Evolutionary conservation across 1,139 yeast genomes (phyloP).

Genomic region (Tardiomyces digboiensis): DNA sequence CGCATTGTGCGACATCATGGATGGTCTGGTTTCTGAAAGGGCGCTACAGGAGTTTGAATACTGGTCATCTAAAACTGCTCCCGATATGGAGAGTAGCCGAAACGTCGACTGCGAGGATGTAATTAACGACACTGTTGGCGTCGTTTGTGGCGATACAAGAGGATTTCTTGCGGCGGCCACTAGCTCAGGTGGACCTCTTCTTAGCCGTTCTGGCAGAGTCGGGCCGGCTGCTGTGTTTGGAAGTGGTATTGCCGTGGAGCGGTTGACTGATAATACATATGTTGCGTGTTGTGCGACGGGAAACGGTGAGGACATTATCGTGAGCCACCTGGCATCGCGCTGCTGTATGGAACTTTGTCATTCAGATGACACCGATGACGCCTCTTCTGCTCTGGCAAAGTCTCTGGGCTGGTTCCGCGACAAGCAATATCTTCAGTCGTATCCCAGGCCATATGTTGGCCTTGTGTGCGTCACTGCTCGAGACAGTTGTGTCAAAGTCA

Average conservation of each 20-base stretch:
- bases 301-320: conserved; percentile 25
- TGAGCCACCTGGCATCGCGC: conserved; percentile 13
- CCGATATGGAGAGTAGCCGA: too few relatives aligned
- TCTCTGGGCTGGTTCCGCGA: conserved; percentile 2
- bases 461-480: conserved; percentile 8
- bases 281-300: conserved; percentile 20
- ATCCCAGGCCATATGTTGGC: conserved; percentile 16
- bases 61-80: neutral
- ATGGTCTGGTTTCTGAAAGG: neutral
- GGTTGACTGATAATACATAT: neutral
- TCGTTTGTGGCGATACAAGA: conserved; percentile 22
- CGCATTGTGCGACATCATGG: neutral
- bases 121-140: conserved; percentile 28
- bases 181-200: conserved; percentile 27
- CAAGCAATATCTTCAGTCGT: conserved; percentile 10
- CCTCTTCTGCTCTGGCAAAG: conserved; percentile 3
- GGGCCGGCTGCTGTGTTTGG: conserved; percentile 30
- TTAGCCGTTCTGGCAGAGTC: conserved; percentile 25
- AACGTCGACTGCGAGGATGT: neutral
- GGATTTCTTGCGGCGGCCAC: conserved; percentile 24
- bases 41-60: neutral
- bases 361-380: neutral
- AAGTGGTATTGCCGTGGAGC: conserved; percentile 19
- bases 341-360: neutral
- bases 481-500: conserved; percentile 4